Conservation (phyloP, 495 filamentous ascomycete genomes). For the Sabuloglossum arenarium region DNA sequence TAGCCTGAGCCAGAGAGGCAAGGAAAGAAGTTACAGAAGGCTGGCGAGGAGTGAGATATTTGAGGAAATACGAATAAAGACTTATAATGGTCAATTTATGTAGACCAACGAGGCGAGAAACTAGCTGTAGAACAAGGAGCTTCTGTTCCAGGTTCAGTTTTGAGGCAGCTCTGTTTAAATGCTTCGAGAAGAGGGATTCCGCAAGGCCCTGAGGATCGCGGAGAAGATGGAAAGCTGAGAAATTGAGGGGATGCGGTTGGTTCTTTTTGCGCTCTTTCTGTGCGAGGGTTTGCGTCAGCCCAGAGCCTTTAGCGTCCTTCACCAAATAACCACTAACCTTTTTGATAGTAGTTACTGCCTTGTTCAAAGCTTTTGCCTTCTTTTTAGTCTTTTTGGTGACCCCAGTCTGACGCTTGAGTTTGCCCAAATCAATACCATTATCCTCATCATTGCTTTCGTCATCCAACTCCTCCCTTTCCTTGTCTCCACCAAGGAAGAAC, state of each 20-base stretch:
- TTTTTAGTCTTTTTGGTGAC: constrained; percentile 97
- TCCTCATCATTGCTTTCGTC: constrained; percentile 71
- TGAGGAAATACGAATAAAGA: constrained; percentile 73
- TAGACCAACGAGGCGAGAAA: constrained; percentile 75
- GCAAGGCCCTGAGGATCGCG: constrained; percentile 93
- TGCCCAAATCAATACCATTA: constrained; percentile 55
- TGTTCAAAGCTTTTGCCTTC: constrained; percentile 53
- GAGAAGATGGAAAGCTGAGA: constrained; percentile 90
- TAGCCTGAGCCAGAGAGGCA: constrained; percentile 76
- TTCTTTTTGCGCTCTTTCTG: constrained; percentile 71
- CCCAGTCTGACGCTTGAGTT: constrained; percentile 58
- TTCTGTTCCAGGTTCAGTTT: constrained; percentile 84
- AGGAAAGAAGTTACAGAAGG: constrained; percentile 86
- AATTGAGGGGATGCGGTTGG: constrained; percentile 72
- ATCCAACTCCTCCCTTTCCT: constrained; percentile 77
- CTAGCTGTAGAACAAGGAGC: constrained; percentile 67
- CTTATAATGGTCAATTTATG: constrained; percentile 76
- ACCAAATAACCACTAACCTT: constrained; percentile 12
- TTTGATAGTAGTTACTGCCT: constrained; percentile 55
- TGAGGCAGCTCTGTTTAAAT: constrained; percentile 67
- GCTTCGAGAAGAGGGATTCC: constrained; percentile 74
- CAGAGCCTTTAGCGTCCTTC: background rate
- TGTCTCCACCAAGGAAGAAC: constrained; percentile 91
- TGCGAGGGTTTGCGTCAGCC: background rate
- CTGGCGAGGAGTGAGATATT: constrained; percentile 73